A percentile compares a stretch with the other conserved stretches of the same genome.
These are phyloP conservation scores for Blastomyces gilchristii DNA, from an alignment of 2,329 filamentous ascomycete genomes.

Conservation along the genomic window DNA sequence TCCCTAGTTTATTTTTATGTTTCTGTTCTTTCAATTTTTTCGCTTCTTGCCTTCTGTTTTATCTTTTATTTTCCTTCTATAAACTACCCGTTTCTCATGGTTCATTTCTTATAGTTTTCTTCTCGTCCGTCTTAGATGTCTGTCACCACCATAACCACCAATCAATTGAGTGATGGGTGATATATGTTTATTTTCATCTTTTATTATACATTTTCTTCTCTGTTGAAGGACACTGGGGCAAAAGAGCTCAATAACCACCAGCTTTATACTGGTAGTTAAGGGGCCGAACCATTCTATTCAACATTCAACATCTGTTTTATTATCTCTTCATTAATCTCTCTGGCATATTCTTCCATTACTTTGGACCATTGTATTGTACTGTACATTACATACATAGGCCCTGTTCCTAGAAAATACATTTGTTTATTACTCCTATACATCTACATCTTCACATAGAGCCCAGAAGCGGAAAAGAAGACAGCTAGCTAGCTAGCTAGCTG, in stretches of 20 bases:
- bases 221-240: too few species aligned
- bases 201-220: background rate
- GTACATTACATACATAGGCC: background rate
- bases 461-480: background rate
- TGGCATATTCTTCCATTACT: background rate
- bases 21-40: background rate
- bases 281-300: too few species aligned
- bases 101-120: constrained; percentile 6
- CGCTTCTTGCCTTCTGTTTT: background rate
- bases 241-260: too few species aligned
- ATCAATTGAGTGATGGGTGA: background rate
- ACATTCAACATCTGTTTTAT: background rate
- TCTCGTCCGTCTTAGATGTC: background rate
- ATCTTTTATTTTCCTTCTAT: background rate
- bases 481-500: too few species aligned
- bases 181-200: constrained; percentile 1
- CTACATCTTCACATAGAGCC: background rate
- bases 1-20: background rate
- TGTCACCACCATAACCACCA: background rate
- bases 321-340: background rate
- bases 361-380: background rate
- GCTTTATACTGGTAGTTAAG: too few species aligned
- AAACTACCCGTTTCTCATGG: background rate
- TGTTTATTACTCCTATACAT: background rate
- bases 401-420: background rate